These are phyloP conservation scores for Pleurotus giganteus DNA, from an alignment of 768 basidiomycete species.

Conservation along the genomic window DNA sequence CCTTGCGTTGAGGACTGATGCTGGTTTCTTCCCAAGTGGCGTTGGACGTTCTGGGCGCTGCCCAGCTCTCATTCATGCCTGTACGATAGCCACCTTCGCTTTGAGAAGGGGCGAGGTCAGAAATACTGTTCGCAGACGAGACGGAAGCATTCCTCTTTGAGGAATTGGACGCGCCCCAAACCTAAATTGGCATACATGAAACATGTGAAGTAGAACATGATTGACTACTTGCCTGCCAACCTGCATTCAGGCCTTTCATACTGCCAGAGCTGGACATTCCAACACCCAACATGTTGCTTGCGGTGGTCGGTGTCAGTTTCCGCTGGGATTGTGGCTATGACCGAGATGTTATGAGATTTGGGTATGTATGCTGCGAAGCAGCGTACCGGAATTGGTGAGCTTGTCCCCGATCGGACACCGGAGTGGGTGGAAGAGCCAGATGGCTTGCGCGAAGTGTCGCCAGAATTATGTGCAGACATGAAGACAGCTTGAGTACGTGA, in stretches of 20 bases:
- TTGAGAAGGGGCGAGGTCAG: constrained; percentile 44
- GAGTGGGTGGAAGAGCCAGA: constrained; percentile 71
- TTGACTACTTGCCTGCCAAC: constrained; percentile 60
- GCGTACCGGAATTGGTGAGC: constrained; percentile 58
- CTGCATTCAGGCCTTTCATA: constrained; percentile 53
- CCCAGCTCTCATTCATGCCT: constrained; percentile 50
- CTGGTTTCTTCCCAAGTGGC: constrained; percentile 61
- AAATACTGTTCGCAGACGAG: constrained; percentile 55
- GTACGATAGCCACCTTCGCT: constrained; percentile 46
- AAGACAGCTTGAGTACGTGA: constrained; percentile 14
- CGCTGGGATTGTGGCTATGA: constrained; percentile 41
- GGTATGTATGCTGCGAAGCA: constrained; percentile 6
- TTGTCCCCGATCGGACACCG: constrained; percentile 57
- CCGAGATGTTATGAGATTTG: constrained; percentile 11
- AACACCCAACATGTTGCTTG: constrained; percentile 51
- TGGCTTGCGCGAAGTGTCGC: constrained; percentile 58
- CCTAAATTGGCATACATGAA: constrained; percentile 33
- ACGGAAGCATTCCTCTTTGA: constrained; percentile 61
- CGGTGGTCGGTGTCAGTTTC: constrained; percentile 39
- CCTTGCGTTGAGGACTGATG: constrained; percentile 48
- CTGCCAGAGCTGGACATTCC: constrained; percentile 44
- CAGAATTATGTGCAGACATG: constrained; percentile 35
- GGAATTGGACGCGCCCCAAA: constrained; percentile 52
- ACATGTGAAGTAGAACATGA: constrained; percentile 10
- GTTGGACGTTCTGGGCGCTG: constrained; percentile 45